Conservation (phyloP, 371 early-diverging fungal species). For the Fennellomyces sp. region DNA sequence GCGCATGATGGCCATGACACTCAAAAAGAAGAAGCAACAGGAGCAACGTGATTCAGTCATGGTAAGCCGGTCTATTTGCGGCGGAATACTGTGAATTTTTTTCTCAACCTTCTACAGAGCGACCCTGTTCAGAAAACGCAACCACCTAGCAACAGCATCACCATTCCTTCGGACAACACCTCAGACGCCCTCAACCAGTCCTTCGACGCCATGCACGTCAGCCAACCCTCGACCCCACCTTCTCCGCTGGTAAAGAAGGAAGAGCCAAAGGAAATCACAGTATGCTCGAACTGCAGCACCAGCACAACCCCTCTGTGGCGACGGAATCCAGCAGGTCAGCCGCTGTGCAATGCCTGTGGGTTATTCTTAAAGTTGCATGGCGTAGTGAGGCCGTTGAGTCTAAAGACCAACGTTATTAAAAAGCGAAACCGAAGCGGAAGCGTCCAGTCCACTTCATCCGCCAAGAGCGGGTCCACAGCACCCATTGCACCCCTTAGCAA, state of each 20-base stretch:
- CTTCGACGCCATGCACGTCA: neutral
- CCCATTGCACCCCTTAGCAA: neutral
- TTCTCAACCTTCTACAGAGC: neutral
- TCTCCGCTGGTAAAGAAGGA: neutral
- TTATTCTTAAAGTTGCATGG: constrained; percentile 82
- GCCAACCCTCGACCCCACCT: neutral
- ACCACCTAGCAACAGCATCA: neutral
- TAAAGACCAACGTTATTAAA: constrained; percentile 83
- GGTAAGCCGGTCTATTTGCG: neutral
- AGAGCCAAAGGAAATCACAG: neutral
- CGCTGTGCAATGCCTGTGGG: constrained; percentile 67
- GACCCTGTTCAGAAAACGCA: neutral
- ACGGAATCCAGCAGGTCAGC: constrained; percentile 72
- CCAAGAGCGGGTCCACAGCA: neutral
- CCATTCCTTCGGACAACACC: neutral
- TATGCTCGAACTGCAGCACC: constrained; percentile 89
- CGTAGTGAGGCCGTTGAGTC: constrained; percentile 73
- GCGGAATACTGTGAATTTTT: neutral
- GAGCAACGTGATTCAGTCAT: neutral
- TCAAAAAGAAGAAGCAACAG: constrained; percentile 36
- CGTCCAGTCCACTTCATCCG: neutral
- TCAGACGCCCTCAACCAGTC: neutral
- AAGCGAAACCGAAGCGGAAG: constrained; percentile 69
- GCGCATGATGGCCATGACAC: constrained; percentile 69
- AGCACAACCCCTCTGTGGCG: constrained; percentile 96